Conservation (phyloP, 495 filamentous ascomycete genomes). For the Elaphomyces granulatus region DNA sequence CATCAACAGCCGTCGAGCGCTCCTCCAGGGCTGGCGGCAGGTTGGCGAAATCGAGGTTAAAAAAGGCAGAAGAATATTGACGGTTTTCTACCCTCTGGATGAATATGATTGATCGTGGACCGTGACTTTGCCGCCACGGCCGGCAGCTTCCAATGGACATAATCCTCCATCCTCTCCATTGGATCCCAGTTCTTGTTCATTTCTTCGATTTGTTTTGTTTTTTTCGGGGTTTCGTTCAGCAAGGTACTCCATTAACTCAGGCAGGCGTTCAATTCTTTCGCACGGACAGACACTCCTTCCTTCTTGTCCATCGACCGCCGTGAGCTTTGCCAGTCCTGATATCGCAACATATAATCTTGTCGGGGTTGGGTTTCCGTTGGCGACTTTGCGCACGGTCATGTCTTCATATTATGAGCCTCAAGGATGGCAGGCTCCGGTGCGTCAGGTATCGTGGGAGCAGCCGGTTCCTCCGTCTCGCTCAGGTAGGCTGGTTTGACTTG, state of each 20-base stretch:
- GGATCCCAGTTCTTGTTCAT: not conserved
- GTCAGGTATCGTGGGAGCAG: conserved; percentile 67
- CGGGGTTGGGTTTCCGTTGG: not conserved
- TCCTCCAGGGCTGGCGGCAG: too few relatives aligned
- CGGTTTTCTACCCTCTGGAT: too few relatives aligned
- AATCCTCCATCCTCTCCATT: not conserved
- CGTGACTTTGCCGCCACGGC: not conserved
- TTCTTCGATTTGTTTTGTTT: not conserved
- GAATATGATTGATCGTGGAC: not conserved
- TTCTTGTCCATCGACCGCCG: not conserved
- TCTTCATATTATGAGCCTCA: conserved; percentile 69
- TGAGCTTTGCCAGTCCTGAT: not conserved
- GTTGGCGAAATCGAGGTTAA: too few relatives aligned
- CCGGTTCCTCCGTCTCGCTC: conserved; percentile 76
- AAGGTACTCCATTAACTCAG: not conserved
- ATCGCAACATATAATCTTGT: not conserved
- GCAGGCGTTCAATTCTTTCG: not conserved
- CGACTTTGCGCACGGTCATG: conserved; percentile 3
- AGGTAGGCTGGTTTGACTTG: conserved; percentile 37
- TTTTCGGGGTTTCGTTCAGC: not conserved
- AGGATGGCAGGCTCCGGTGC: conserved; percentile 56
- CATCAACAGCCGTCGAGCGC: not conserved
- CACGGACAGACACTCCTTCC: not conserved
- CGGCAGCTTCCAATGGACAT: not conserved
- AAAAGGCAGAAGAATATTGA: too few relatives aligned